Conservation (phyloP, 108 stramenopile genomes). For the Cafeteria roenbergensis region DNA sequence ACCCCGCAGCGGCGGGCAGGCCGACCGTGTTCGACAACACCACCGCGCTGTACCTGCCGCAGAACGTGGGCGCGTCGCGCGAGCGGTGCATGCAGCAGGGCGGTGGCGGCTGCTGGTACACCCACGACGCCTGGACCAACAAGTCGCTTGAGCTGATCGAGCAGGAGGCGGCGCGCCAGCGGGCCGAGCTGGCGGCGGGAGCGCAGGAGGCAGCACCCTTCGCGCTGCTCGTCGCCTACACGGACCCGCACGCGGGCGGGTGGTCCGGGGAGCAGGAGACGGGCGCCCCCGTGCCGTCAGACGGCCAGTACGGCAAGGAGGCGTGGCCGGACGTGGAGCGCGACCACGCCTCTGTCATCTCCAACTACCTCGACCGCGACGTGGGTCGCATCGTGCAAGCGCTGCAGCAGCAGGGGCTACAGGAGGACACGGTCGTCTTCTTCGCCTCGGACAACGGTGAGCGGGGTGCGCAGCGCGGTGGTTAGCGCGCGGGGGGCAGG, state of each 20-base stretch:
- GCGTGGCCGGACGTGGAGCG: conserved; percentile 1
- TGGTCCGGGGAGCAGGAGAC: not conserved
- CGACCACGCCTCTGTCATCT: conserved; percentile 1
- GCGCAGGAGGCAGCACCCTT: not conserved
- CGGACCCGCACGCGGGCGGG: conserved; percentile 10
- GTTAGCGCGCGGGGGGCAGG: too few relatives aligned
- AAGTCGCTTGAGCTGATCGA: not conserved
- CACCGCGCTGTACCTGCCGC: not conserved
- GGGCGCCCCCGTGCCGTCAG: conserved; percentile 1
- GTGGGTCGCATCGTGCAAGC: not conserved
- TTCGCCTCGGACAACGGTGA: conserved; percentile 14
- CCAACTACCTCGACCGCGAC: not conserved
- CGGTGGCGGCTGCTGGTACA: not conserved
- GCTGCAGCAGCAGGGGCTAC: not conserved
- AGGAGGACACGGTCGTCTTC: conserved; percentile 7
- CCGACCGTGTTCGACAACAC: not conserved
- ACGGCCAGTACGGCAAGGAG: not conserved
- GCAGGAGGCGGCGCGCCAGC: not conserved
- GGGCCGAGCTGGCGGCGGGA: not conserved
- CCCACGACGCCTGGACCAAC: not conserved
- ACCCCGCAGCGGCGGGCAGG: not conserved
- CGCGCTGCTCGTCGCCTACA: not conserved
- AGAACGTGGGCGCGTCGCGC: conserved; percentile 1
- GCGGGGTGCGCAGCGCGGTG: too few relatives aligned
- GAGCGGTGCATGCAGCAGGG: not conserved